A percentile compares a stretch with the other conserved stretches of the same genome.
These are phyloP conservation scores for Jaenimonas drosophilae DNA, from an alignment of 208 protist genomes.

Conservation along the genomic window DNA sequence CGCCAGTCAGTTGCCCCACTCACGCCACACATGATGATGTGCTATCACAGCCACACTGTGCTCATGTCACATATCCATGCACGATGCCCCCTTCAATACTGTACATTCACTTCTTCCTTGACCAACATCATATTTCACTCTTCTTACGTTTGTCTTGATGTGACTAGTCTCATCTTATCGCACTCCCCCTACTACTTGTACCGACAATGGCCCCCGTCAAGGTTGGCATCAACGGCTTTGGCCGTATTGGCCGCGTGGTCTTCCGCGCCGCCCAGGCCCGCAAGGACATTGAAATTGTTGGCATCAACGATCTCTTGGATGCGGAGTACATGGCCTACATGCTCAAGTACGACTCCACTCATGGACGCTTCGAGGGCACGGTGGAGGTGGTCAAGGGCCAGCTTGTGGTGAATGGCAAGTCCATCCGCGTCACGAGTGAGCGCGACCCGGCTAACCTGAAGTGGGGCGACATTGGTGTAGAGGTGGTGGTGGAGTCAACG, in stretches of 20 bases:
- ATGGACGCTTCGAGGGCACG: conserved; percentile 79
- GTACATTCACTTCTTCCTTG: conserved; percentile 1
- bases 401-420: conserved; percentile 35
- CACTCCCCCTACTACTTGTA: background rate
- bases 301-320: conserved; percentile 94
- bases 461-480: conserved; percentile 81
- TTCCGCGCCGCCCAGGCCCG: conserved; percentile 66
- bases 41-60: no score
- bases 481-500: conserved; percentile 97
- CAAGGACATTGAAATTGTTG: conserved; percentile 71
- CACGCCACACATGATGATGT: no score
- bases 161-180: background rate
- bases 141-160: no score
- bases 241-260: conserved; percentile 93
- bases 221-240: conserved; percentile 95
- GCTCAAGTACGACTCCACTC: conserved; percentile 93
- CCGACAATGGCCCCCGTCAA: conserved; percentile 28
- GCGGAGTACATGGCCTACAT: conserved; percentile 92
- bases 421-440: conserved; percentile 34
- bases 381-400: conserved; percentile 16
- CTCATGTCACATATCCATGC: no score
- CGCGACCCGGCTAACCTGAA: conserved; percentile 85
- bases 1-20: no score
- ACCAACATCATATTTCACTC: background rate
- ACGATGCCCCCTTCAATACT: conserved; percentile 1